Evolutionary conservation across 2,329 filamentous ascomycete genomes (phyloP).

Genomic region (Teratosphaeria destructans): DNA sequence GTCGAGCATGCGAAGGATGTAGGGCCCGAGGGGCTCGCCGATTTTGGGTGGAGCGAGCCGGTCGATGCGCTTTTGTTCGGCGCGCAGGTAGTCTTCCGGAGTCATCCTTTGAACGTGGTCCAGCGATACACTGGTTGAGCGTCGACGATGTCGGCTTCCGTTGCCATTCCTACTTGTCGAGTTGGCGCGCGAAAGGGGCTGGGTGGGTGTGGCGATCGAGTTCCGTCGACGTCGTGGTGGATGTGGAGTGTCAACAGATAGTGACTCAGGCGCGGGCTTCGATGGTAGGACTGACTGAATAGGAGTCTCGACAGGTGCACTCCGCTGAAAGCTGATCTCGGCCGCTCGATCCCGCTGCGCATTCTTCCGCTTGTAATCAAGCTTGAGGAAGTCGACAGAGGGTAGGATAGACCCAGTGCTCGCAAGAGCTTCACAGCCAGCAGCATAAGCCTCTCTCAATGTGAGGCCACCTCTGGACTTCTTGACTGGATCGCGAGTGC

Average conservation of each 20-base stretch:
- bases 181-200: neutral
- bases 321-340: neutral
- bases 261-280: neutral
- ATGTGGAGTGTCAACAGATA: neutral
- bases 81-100: neutral
- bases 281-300: neutral
- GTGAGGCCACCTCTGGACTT: neutral
- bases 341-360: neutral
- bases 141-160: neutral
- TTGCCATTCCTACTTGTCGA: neutral
- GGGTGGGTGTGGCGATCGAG: neutral
- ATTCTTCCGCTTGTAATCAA: neutral
- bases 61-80: neutral
- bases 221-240: neutral
- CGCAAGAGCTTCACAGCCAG: neutral
- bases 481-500: neutral
- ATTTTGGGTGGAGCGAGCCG: neutral
- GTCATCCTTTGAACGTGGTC: neutral
- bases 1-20: neutral
- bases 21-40: neutral
- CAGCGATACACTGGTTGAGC: neutral
- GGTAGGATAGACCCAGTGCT: neutral
- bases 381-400: neutral
- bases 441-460: neutral
- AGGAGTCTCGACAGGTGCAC: neutral